Base-by-base conservation (phyloP, 139 green algal species). In the Micractinium conductrix region DNA sequence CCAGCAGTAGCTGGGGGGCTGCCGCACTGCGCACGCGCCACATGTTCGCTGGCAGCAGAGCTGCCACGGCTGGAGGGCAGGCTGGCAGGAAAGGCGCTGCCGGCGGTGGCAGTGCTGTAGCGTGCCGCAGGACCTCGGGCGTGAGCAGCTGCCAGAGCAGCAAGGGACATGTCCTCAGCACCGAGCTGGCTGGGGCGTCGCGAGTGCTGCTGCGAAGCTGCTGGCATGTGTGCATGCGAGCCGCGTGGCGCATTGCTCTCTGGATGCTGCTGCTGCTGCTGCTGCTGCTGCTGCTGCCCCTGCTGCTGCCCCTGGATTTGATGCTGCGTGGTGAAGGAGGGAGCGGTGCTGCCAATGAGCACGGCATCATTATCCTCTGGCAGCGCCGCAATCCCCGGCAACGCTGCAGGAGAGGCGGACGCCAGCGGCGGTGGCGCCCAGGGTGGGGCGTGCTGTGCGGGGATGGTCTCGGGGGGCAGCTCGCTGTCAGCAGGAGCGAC, bases 281-380 rank as follows among this genome's bases (percentile, higher is more conserved):
- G 33, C 68, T 45, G 17, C 37, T 48, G 68, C 35, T 74, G 68
- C 37, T 74, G 68, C 38, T 74, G 68, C 68, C 17, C 26, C 72
- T 79, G 43, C 28, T 30, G 37, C 44, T 45, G 73, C n/a, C n/a
- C 30, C 16, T 30, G 40, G n/a, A 24, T 53, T 1, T 16, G 28
- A 19, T 30, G n/a, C 16, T 50, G 22, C 12, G 33, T 38, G 40
- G 17, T 73, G 58, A 82, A 82, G 3, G 76, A 82, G 28, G 76
- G 76, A 1, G 76, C 53, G 0, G 42, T 30, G 58, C 76, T 82
- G 38, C 76, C 76, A 42, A 82, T 72, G 6, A 82, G 76, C 58
- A 82, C 76, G 1, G 58, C 55, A 30, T 82, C 76, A 9, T 82
- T 58, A 19, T 82, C 76, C 3, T 82, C 76, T 16, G 38, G 58